Percentiles rank a stretch among this genome's conserved stretches.
phyloP scores from a whole-genome alignment of 345 rosid species.

The Erodium maritimum region DNA sequence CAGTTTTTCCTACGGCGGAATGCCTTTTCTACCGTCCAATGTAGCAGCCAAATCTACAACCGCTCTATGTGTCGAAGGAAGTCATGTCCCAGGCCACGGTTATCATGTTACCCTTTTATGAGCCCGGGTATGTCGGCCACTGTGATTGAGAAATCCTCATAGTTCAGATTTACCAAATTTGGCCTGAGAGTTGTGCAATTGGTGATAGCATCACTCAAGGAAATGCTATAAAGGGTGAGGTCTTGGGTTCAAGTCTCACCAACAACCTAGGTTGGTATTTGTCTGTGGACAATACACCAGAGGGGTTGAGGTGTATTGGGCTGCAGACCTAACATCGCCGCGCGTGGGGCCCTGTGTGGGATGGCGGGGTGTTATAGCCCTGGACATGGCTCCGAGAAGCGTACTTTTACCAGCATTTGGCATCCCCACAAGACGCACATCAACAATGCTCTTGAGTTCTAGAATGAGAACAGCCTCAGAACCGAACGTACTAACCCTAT shows the following conservation, averaged over 20 bases:
- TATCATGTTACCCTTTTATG: slow-evolving; percentile 74
- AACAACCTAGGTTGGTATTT: no score
- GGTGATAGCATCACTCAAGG: slow-evolving; percentile 74
- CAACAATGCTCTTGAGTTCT: slow-evolving; percentile 91
- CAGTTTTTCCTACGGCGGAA: slow-evolving; percentile 76
- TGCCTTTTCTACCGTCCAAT: slow-evolving; percentile 56
- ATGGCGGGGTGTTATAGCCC: no score
- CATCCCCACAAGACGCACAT: slow-evolving; percentile 95
- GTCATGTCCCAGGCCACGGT: slow-evolving; percentile 82
- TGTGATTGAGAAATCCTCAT: slow-evolving; percentile 66
- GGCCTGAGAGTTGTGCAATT: slow-evolving; percentile 88
- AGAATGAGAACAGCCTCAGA: slow-evolving; percentile 50
- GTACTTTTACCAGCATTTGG: slow-evolving; percentile 96
- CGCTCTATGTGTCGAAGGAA: slow-evolving; percentile 87
- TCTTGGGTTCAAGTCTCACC: no score
- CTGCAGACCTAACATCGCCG: no score
- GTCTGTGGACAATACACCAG: no score
- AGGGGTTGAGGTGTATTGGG: no score
- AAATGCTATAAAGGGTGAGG: no score
- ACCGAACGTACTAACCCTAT: slow-evolving; percentile 47
- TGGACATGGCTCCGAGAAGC: slow-evolving; percentile 73
- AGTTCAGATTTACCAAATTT: slow-evolving; percentile 69
- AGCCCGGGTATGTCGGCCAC: slow-evolving; percentile 97
- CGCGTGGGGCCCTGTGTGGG: no score
- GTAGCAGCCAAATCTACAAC: slow-evolving; percentile 78